Evolutionary conservation across 257 asterid genomes (phyloP).

Genomic region (Marsdenia floribunda): DNA sequence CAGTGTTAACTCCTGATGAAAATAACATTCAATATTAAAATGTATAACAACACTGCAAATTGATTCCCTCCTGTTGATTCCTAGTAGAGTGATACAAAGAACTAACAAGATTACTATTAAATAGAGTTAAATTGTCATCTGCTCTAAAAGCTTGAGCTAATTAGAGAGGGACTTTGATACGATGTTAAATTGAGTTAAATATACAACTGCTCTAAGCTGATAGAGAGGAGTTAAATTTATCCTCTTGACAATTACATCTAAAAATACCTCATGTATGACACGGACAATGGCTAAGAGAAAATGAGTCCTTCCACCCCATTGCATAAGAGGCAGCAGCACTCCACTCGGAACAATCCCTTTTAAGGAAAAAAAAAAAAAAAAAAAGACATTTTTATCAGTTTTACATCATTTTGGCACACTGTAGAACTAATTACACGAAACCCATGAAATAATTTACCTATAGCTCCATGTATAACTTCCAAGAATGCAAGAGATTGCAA

Average conservation of each 20-base stretch:
- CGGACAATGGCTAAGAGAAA: conserved; percentile 71
- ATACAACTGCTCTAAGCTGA: no score
- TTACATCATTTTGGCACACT: neutral
- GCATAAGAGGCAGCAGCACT: conserved; percentile 73
- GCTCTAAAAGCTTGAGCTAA: no score
- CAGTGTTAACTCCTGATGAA: no score
- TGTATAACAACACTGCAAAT: no score
- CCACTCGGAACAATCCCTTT: conserved; percentile 97
- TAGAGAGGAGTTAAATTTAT: no score
- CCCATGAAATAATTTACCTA: conserved; percentile 39
- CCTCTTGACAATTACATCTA: neutral
- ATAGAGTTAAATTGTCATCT: no score
- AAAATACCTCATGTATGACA: conserved; percentile 50
- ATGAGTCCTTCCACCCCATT: conserved; percentile 97
- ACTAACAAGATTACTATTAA: no score
- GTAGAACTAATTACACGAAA: conserved; percentile 5
- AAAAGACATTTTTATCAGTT: neutral
- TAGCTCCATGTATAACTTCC: conserved; percentile 92
- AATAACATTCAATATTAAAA: no score
- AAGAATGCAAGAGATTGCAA: conserved; percentile 78
- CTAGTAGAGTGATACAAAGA: no score
- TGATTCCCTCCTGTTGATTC: no score
- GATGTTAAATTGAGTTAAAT: no score
- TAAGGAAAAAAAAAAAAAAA: neutral
- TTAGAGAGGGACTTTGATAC: no score